Evolutionary conservation across 306 rosid genomes (phyloP).

Genomic region (Citrullus amarus): DNA sequence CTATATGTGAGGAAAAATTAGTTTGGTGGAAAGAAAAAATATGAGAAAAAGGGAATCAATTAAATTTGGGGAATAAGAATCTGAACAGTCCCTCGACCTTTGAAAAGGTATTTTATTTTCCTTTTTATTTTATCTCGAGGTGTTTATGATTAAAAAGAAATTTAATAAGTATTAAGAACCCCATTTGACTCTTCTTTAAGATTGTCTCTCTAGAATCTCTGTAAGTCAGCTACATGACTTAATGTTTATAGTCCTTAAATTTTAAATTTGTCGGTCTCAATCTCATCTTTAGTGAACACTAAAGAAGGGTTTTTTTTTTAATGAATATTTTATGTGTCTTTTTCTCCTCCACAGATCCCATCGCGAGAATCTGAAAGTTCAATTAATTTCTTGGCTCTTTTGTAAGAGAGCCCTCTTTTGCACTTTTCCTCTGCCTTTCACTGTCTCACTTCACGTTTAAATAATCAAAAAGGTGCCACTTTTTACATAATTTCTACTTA

Average conservation of each 20-base stretch:
- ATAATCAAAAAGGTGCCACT: neutral
- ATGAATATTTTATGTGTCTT: constrained; percentile 14
- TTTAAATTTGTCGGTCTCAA: neutral
- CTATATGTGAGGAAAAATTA: neutral
- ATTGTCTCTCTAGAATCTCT: neutral
- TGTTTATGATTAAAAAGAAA: neutral
- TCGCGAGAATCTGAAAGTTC: constrained; percentile 28
- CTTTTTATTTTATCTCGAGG: neutral
- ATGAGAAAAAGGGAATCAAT: neutral
- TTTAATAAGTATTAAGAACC: neutral
- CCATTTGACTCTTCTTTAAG: neutral
- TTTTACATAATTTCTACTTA: neutral
- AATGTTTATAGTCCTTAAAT: neutral
- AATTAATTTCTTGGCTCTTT: constrained; percentile 2
- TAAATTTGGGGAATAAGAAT: neutral
- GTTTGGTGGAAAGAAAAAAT: neutral
- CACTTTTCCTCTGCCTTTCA: constrained; percentile 14
- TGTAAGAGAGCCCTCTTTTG: neutral
- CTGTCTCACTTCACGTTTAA: constrained; percentile 12
- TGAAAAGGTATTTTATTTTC: neutral
- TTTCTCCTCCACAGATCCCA: constrained; percentile 51
- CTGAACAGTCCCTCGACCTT: neutral
- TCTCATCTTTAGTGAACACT: neutral
- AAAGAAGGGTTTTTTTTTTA: neutral
- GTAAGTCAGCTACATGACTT: neutral